Percentiles rank a stretch among this genome's conserved stretches.
Evolutionary conservation across 805 yeast genomes (phyloP).

Genomic region (Wickerhamiella azymoides): DNA sequence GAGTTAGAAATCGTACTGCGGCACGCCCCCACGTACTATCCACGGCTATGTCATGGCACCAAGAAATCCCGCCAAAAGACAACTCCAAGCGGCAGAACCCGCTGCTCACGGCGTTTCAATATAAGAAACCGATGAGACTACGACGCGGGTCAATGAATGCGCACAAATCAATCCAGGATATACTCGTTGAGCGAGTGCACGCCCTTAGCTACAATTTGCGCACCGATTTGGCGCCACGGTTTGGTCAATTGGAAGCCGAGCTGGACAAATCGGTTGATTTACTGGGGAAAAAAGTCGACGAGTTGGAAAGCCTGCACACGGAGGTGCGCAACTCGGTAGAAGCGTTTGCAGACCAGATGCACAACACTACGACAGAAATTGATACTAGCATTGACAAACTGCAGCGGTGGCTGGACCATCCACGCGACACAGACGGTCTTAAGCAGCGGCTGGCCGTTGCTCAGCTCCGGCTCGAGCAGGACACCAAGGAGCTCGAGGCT

Average conservation of each 20-base stretch:
- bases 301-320: constrained; percentile 17
- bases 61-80: background rate
- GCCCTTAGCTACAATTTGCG: constrained; percentile 38
- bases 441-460: constrained; percentile 19
- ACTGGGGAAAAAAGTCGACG: constrained; percentile 18
- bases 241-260: constrained; percentile 14
- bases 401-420: constrained; percentile 17
- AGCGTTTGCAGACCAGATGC: constrained; percentile 16
- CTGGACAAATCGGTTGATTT: constrained; percentile 14
- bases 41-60: constrained; percentile 4
- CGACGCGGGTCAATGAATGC: constrained; percentile 29
- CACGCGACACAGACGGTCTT: constrained; percentile 17
- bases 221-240: constrained; percentile 37
- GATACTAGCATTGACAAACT: constrained; percentile 18
- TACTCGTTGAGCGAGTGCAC: constrained; percentile 46
- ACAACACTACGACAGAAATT: constrained; percentile 13
- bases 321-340: constrained; percentile 14
- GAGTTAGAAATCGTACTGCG: no score
- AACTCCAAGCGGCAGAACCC: constrained; percentile 5
- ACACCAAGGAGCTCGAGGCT: constrained; percentile 17
- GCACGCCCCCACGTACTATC: no score
- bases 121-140: constrained; percentile 18
- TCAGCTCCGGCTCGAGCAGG: constrained; percentile 15
- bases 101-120: constrained; percentile 9
- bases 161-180: constrained; percentile 10